Evolutionary conservation across 2,329 filamentous ascomycete genomes (phyloP), one percentile per base, ranked within the genome.

Genomic region (Scedosporium minutisporum): DNA sequence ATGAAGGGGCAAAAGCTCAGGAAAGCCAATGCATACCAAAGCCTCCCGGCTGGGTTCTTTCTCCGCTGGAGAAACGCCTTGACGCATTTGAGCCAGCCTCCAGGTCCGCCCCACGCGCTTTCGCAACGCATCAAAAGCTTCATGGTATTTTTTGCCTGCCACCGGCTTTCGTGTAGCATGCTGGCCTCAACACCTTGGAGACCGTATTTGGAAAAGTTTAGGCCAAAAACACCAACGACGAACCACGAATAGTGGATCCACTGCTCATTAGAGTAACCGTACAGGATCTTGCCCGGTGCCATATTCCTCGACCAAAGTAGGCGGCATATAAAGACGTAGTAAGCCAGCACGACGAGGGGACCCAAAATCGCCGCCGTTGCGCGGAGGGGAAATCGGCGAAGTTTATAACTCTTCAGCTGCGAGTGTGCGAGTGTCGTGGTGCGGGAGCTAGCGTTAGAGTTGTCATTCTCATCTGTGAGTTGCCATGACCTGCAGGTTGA

Each of bases 231-330:
- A 57, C 65, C 65, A 23, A 66, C 29, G 55, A 65, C 58, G 57
- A 66, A 66, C 64, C 65, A 66, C 7, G 61, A 62, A 21, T 64
- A 66, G 29, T 57, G 65, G 2, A 66, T 63, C 46, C 57, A 58
- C 6, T 18, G 29, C 23, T 58, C 63, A 3, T 42, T 12, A n/a
- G 53, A 55, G n/a, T n/a, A 18, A 29, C 58, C 51, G 23, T 58
- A 63, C 27, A 48, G 44, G 6, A 21, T 7, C 44, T 48, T 64
- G 61, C 7, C 53, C 55, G 25, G 41, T 48, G n/a, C 57, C 18
- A 12, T 61, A 42, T 7, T n/a, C 9, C 3, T 55, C 21, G 14
- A 64, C 16, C 10, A 62, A 42, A 23, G 38, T 38, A 23, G 14
- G 25, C 63, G 29, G 7, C 63, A 64, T 23, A 64, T 64, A n/a